A percentile compares a stretch with the other conserved stretches of the same genome.
Evolutionary conservation across 495 filamentous ascomycete species (phyloP).

Genomic region (Cercophora newfieldiana): DNA sequence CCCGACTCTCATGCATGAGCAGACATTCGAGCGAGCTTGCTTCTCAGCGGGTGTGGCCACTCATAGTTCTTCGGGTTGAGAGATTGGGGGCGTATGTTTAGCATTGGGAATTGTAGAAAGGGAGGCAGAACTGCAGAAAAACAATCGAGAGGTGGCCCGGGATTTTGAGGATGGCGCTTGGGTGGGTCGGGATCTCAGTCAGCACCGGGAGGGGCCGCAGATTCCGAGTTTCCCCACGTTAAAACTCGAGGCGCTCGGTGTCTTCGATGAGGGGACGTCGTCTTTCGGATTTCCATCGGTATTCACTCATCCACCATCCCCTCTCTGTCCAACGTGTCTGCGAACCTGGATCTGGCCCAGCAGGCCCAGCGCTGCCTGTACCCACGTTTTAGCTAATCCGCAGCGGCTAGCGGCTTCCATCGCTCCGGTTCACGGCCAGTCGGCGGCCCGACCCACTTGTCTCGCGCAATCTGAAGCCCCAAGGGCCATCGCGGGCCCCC

Average conservation of each 20-base stretch:
- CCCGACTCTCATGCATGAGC: too few species aligned
- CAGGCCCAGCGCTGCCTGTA: neutral
- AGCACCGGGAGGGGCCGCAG: constrained; percentile 13
- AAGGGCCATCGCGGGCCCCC: neutral
- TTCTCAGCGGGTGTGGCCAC: too few species aligned
- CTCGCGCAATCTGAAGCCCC: neutral
- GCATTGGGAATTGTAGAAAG: neutral
- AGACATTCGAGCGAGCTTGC: too few species aligned
- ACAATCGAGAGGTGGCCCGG: neutral
- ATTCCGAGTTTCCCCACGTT: constrained; percentile 28
- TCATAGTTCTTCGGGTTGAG: too few species aligned
- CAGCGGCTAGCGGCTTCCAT: neutral
- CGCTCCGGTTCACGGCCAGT: neutral
- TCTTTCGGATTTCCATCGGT: constrained; percentile 40
- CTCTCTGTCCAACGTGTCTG: neutral
- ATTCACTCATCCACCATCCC: constrained; percentile 19
- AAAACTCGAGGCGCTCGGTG: constrained; percentile 26
- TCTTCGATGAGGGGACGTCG: constrained; percentile 20
- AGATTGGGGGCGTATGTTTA: too few species aligned
- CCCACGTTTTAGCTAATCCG: neutral
- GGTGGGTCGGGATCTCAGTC: constrained; percentile 20
- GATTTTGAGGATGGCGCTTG: neutral
- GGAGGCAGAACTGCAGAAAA: neutral
- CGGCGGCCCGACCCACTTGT: neutral
- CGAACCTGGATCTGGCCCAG: neutral